A percentile compares a stretch with the other conserved stretches of the same genome.
Evolutionary conservation across 495 filamentous ascomycete species (phyloP).

Genomic region (Tuber aestivum): DNA sequence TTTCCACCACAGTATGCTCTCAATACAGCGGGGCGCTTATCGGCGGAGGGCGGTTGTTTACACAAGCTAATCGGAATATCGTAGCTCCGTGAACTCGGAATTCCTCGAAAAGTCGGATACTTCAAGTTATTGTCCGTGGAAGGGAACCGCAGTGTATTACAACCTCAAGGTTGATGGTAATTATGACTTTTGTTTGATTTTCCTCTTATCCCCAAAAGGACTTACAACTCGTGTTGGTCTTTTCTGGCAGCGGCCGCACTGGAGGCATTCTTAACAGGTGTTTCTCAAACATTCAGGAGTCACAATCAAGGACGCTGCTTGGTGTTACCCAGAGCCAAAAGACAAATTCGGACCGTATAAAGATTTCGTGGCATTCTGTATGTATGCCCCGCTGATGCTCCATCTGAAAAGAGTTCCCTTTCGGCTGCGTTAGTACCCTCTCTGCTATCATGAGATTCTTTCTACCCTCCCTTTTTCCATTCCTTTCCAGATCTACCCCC

Average conservation of each 20-base stretch:
- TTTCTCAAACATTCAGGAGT: slow-evolving; percentile 43
- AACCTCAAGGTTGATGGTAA: slow-evolving; percentile 55
- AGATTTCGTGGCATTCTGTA: slow-evolving; percentile 63
- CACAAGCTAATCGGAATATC: slow-evolving; percentile 17
- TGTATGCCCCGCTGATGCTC: slow-evolving; percentile 45
- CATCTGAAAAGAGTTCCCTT: slow-evolving; percentile 42
- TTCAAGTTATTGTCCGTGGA: slow-evolving; percentile 60
- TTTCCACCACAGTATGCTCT: slow-evolving; percentile 34
- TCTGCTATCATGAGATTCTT: slow-evolving; percentile 13
- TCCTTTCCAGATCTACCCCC: not conserved
- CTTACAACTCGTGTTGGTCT: not conserved
- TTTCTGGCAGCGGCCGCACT: not conserved
- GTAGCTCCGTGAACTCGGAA: slow-evolving; percentile 49
- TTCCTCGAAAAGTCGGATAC: slow-evolving; percentile 50
- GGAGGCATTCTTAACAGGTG: not conserved
- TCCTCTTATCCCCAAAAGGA: not conserved
- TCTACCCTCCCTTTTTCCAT: slow-evolving; percentile 4
- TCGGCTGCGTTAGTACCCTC: slow-evolving; percentile 43
- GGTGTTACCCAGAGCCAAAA: slow-evolving; percentile 60
- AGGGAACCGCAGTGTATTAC: slow-evolving; percentile 65
- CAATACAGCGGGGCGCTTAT: not conserved
- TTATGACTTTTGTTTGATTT: slow-evolving; percentile 12
- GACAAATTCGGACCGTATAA: slow-evolving; percentile 56
- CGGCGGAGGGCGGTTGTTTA: not conserved
- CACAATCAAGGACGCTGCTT: slow-evolving; percentile 57